Evolutionary conservation across 345 rosid species (phyloP).

Genomic region (Hibiscus tridactylites): DNA sequence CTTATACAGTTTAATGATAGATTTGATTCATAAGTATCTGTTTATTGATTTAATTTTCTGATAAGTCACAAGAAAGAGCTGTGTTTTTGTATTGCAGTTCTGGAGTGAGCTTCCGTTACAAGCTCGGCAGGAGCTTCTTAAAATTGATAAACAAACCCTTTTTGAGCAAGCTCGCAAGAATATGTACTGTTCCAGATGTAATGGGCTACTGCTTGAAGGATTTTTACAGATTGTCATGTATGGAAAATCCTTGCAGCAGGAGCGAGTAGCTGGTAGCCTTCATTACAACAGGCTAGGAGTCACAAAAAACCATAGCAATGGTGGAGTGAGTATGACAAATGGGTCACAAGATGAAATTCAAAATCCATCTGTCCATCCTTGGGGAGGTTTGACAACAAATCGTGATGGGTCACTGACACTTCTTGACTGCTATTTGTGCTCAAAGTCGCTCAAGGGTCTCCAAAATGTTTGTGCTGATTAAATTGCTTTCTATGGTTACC

Average conservation of each 20-base stretch:
- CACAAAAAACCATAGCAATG: conserved; percentile 30
- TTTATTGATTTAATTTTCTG: neutral
- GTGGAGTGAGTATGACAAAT: conserved; percentile 27
- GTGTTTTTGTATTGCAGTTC: conserved; percentile 40
- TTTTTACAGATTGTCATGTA: conserved; percentile 72
- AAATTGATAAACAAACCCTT: conserved; percentile 76
- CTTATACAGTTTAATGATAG: neutral
- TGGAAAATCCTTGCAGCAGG: conserved; percentile 67
- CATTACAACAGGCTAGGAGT: conserved; percentile 28
- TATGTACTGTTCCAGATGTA: conserved; percentile 94
- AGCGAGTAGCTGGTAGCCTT: conserved; percentile 35
- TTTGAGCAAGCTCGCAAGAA: conserved; percentile 95
- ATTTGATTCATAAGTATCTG: neutral
- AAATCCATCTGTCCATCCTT: conserved; percentile 75
- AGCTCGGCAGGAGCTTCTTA: conserved; percentile 59
- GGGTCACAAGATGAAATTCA: conserved; percentile 53
- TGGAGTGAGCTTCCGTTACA: conserved; percentile 68
- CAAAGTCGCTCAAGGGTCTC: conserved; percentile 61
- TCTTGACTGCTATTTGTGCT: conserved; percentile 63
- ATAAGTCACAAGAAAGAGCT: conserved; percentile 9
- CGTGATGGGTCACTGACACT: conserved; percentile 77
- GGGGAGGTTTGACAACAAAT: conserved; percentile 88
- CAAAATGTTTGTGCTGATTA: conserved; percentile 55
- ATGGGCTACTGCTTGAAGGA: conserved; percentile 77
- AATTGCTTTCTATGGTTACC: neutral